Base-by-base conservation (phyloP, 495 filamentous ascomycete species). In the Thermochaetoides thermophila region DNA sequence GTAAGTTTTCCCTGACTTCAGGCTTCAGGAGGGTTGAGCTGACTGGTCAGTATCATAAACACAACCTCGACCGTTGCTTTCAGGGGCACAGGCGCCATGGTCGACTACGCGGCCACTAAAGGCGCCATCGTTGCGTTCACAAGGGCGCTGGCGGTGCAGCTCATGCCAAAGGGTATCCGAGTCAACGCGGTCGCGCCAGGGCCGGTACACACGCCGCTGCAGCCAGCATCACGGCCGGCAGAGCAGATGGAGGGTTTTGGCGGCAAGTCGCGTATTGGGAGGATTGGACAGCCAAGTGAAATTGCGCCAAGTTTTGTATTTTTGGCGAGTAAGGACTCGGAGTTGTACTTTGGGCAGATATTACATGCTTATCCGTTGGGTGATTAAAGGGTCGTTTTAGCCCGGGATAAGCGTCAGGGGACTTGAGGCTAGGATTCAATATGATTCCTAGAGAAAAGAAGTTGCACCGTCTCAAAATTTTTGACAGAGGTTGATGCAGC, bases 171-270 rank as follows among this genome's bases (percentile, higher is more conserved):
- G 46, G 73, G 72, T 5, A 78, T 79, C 39, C 51, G 69, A 0
- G 73, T 77, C 17, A 78, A 79, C 40, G 66, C 61, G 13, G 72
- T 77, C 8, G 69, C 69, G 55, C 69, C 68, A 2, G 71, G 70
- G 3, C 65, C 66, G 2, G 61, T 76, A 1, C 71, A 74, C 46
- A 76, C 69, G 1, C 68, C 73, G 3, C 62, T 77, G 14, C 70
- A 73, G 51, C 60, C 60, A 0, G 69, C 68, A 17, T 66, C 64
- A 5, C 48, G 63, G 5, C 52, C 62, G 5, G 46, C 63, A 5
- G 57, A 71, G 39, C 49, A 66, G 38, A 72, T 74, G 63, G 61
- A 74, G 29, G 55, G 49, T 12, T 70, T 71, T 34, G 68, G 65
- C 17, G 41, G 50, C 14, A 50, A 57, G 40, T 48, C 46, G 12